These are phyloP conservation scores for Schizochytrium sp. DNA, from an alignment of 108 stramenopile species.

Conservation along the genomic window DNA sequence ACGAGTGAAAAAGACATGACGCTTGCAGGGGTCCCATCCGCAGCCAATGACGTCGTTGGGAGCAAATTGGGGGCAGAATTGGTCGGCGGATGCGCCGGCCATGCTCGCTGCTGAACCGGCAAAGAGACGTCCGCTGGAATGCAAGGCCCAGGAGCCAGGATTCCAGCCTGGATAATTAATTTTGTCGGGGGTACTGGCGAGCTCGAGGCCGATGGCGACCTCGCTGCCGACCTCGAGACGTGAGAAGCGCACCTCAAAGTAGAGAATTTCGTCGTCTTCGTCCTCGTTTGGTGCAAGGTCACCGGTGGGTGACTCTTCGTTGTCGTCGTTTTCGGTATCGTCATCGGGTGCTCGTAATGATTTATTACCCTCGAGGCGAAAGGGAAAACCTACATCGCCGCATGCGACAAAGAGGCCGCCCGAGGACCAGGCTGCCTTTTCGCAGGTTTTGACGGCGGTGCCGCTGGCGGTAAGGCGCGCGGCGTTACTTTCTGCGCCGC, in stretches of 20 bases:
- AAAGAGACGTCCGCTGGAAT: neutral
- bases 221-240: neutral
- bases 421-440: neutral
- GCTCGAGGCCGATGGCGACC: neutral
- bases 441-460: neutral
- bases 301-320: neutral
- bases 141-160: neutral
- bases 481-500: neutral
- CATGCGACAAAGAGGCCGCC: neutral
- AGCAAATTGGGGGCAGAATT: neutral
- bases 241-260: neutral
- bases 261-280: neutral
- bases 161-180: conserved; percentile 13
- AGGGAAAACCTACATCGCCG: neutral
- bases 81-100: neutral
- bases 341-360: neutral
- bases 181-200: neutral
- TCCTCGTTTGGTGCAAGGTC: neutral
- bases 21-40: conserved; percentile 12
- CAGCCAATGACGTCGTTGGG: neutral
- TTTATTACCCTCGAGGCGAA: neutral
- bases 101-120: neutral
- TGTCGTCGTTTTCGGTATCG: neutral
- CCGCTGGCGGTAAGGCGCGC: neutral
- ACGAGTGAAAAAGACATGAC: neutral